Conservation (phyloP, 176 grass and related monocot genomes). For the Rhynchospora pubera region DNA sequence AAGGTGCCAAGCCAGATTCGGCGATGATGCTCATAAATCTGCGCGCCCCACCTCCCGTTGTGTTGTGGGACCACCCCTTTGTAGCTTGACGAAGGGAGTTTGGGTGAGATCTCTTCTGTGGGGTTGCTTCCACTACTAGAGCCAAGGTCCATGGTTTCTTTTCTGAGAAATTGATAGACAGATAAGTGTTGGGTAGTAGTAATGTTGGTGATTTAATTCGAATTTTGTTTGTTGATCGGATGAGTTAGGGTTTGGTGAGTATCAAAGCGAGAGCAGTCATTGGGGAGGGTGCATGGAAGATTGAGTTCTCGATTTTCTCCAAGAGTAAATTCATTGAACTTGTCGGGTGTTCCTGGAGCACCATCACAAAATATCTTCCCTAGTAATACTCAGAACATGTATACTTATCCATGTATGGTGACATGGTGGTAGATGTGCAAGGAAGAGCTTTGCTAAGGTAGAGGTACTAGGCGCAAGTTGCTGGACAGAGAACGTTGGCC, state of each 20-base stretch:
- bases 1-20: conserved; percentile 99
- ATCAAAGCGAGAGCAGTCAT: not conserved
- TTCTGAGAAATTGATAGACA: not conserved
- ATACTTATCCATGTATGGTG: not conserved
- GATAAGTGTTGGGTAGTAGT: not conserved
- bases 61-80: conserved; percentile 98
- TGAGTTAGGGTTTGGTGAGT: not conserved
- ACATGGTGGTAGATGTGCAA: conserved; percentile 5
- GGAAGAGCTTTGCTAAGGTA: too few relatives aligned
- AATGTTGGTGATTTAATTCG: not conserved
- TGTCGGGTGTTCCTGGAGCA: not conserved
- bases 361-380: not conserved
- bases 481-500: not conserved
- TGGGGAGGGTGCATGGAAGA: not conserved
- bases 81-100: conserved; percentile 57
- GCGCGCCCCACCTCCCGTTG: conserved; percentile 93
- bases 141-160: not conserved
- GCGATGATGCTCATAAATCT: conserved; percentile 97
- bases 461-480: not conserved
- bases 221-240: not conserved
- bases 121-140: not conserved
- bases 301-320: not conserved
- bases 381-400: not conserved
- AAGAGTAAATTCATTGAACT: not conserved
- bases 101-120: not conserved